phyloP scores from a whole-genome alignment of 371 early-diverging fungal species.

The Saksenaea oblongispora region DNA sequence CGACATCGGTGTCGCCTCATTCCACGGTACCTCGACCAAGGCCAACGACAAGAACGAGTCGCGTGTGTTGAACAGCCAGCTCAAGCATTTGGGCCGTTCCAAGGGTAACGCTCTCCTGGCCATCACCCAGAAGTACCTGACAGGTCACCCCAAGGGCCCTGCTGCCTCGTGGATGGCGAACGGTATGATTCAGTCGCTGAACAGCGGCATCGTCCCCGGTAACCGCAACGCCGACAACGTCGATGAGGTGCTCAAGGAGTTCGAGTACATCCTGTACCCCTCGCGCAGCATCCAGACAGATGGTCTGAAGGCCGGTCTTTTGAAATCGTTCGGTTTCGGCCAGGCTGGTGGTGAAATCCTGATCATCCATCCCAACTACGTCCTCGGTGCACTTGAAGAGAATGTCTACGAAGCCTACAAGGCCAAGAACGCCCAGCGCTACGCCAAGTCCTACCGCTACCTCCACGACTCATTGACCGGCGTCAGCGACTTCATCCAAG shows the following conservation, averaged over 20 bases:
- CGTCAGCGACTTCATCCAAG: conserved; percentile 81
- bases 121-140: conserved; percentile 94
- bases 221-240: conserved; percentile 97
- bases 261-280: conserved; percentile 85
- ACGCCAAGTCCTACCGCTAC: conserved; percentile 88
- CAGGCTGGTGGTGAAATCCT: conserved; percentile 95
- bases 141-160: conserved; percentile 97
- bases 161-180: conserved; percentile 99
- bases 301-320: conserved; percentile 91
- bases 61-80: conserved; percentile 84
- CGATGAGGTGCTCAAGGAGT: conserved; percentile 78
- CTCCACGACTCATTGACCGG: conserved; percentile 93
- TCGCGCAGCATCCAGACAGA: conserved; percentile 89
- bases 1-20: conserved; percentile 95
- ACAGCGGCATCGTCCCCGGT: conserved; percentile 91
- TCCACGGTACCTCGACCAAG: conserved; percentile 97
- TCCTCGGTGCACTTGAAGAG: conserved; percentile 79
- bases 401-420: conserved; percentile 75
- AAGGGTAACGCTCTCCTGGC: conserved; percentile 83
- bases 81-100: conserved; percentile 88
- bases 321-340: conserved; percentile 97
- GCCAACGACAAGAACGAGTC: conserved; percentile 98
- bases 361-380: conserved; percentile 91
- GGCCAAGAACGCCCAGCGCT: conserved; percentile 72
- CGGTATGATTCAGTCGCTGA: conserved; percentile 87